Evolutionary conservation across 371 early-diverging fungal species (phyloP).

Genomic region (Ordospora colligata): DNA sequence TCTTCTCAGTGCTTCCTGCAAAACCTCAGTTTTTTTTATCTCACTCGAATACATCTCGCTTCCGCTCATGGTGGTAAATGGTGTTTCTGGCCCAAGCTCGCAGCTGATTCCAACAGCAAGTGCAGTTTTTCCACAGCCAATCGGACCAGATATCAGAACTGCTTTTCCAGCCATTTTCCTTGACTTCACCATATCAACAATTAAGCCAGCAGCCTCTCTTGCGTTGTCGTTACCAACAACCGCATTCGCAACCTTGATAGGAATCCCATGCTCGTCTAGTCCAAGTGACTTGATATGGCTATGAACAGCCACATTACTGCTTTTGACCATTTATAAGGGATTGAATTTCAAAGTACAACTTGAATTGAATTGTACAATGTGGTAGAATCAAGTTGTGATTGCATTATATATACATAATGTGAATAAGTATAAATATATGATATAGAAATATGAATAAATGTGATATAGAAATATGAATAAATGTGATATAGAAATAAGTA

Average conservation of each 20-base stretch:
- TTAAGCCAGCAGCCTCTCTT: conserved; percentile 33
- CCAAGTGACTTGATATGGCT: conserved; percentile 47
- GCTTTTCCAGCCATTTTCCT: conserved; percentile 45
- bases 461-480: too few species aligned
- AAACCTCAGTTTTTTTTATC: conserved; percentile 50
- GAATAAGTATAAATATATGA: too few species aligned
- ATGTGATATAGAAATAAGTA: too few species aligned
- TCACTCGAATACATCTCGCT: conserved; percentile 48
- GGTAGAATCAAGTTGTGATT: neutral
- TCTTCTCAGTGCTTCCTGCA: conserved; percentile 44
- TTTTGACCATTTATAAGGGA: conserved; percentile 6
- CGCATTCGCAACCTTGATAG: neutral
- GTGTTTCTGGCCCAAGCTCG: conserved; percentile 47
- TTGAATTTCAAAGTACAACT: neutral
- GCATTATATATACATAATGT: neutral
- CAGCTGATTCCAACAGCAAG: conserved; percentile 43
- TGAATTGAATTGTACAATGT: neutral
- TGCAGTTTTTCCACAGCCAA: conserved; percentile 50
- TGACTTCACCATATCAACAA: conserved; percentile 43
- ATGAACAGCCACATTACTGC: conserved; percentile 30
- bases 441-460: too few species aligned
- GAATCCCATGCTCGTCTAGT: conserved; percentile 16
- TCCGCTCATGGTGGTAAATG: conserved; percentile 47
- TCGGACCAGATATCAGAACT: conserved; percentile 47
- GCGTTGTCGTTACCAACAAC: conserved; percentile 41